Percentiles rank a stretch among this genome's conserved stretches.
These are phyloP conservation scores for Mrakia blollopis DNA, from an alignment of 768 basidiomycete species.

Conservation along the genomic window DNA sequence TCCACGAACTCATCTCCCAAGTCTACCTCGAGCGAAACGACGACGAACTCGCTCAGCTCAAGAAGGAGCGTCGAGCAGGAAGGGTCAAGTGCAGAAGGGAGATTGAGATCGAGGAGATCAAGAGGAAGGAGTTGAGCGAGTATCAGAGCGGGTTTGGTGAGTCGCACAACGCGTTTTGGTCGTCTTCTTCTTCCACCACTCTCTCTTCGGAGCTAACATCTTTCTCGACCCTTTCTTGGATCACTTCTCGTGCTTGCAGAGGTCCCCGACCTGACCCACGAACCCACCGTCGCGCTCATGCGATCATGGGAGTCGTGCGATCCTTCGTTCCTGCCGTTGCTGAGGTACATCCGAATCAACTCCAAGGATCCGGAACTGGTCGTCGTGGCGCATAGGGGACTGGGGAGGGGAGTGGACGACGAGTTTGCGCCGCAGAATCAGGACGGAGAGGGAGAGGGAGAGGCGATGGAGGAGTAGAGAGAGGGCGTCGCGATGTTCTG, in stretches of 20 bases:
- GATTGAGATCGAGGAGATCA: slow-evolving; percentile 41
- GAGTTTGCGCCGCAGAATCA: background rate
- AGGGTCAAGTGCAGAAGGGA: slow-evolving; percentile 42
- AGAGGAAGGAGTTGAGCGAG: slow-evolving; percentile 39
- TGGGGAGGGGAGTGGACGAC: slow-evolving; percentile 9
- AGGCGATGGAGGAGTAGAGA: slow-evolving; percentile 3
- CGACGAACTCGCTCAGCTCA: slow-evolving; percentile 38
- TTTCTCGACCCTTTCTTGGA: background rate
- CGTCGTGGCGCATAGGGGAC: slow-evolving; percentile 23
- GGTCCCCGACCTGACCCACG: slow-evolving; percentile 44
- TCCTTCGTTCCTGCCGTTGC: slow-evolving; percentile 30
- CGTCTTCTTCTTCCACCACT: background rate
- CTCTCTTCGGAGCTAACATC: background rate
- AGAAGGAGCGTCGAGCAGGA: slow-evolving; percentile 40
- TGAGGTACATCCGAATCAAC: slow-evolving; percentile 30
- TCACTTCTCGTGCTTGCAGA: slow-evolving; percentile 31
- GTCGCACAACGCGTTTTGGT: slow-evolving; percentile 1
- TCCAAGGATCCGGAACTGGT: slow-evolving; percentile 20
- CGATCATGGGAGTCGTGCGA: slow-evolving; percentile 39
- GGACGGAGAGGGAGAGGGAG: background rate
- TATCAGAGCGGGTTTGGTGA: slow-evolving; percentile 44
- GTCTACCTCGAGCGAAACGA: slow-evolving; percentile 43
- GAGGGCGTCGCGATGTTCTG: background rate
- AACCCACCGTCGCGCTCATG: slow-evolving; percentile 39
- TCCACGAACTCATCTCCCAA: slow-evolving; percentile 40